A percentile compares a stretch with the other conserved stretches of the same genome.
Conservation (phyloP, 1,139 yeast species). For the Sugiyamaella novakii region DNA sequence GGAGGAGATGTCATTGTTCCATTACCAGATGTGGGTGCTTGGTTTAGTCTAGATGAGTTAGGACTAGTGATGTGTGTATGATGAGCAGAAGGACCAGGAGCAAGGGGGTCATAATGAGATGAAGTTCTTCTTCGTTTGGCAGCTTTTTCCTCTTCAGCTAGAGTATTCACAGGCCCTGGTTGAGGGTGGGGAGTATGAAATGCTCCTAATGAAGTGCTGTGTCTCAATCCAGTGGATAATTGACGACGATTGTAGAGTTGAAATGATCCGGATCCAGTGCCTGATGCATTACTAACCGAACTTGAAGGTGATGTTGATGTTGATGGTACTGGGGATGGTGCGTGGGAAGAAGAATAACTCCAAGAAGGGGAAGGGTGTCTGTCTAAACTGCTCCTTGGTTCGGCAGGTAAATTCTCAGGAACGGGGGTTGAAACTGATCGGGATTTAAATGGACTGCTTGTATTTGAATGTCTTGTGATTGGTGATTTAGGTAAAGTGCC, state of each 20-base stretch:
- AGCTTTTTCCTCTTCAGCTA: slow-evolving; percentile 28
- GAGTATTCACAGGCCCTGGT: slow-evolving; percentile 19
- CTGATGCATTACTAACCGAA: too few relatives aligned
- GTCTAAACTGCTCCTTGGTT: slow-evolving; percentile 10
- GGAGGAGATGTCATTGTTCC: too few relatives aligned
- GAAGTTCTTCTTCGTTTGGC: slow-evolving; percentile 37
- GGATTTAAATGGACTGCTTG: slow-evolving; percentile 15
- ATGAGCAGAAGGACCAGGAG: slow-evolving; percentile 25
- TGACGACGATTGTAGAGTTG: slow-evolving; percentile 9
- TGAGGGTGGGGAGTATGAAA: slow-evolving; percentile 15
- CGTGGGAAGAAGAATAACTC: slow-evolving; percentile 19
- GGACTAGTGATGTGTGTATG: slow-evolving; percentile 33
- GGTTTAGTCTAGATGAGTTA: slow-evolving; percentile 2
- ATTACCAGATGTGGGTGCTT: slow-evolving; percentile 9
- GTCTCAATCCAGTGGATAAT: slow-evolving; percentile 11
- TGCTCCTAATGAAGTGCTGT: slow-evolving; percentile 12
- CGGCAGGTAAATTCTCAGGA: slow-evolving; percentile 1
- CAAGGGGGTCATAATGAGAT: slow-evolving; percentile 38
- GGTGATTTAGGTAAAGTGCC: slow-evolving; percentile 10
- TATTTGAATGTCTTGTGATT: slow-evolving; percentile 9
- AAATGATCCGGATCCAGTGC: not conserved
- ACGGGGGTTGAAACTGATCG: slow-evolving; percentile 21
- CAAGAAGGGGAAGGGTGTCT: slow-evolving; percentile 18
- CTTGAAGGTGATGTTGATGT: slow-evolving; percentile 19
- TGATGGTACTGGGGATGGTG: slow-evolving; percentile 18